Conservation (phyloP, 148 eudicot genomes). For the Mesembryanthemum crystallinum region DNA sequence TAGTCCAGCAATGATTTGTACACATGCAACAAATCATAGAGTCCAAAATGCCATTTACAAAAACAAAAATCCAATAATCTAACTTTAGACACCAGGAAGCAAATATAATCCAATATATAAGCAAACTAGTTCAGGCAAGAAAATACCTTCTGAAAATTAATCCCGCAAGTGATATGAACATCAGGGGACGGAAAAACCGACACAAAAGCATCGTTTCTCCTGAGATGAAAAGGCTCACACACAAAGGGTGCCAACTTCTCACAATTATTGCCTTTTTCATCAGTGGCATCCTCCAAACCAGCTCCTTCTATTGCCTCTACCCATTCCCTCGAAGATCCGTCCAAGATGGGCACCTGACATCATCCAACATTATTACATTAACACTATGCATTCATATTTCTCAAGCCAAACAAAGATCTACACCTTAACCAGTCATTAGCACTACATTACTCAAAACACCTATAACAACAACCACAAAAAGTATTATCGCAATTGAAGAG, state of each 20-base stretch:
- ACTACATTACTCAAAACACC: no score
- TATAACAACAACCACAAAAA: no score
- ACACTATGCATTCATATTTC: not conserved
- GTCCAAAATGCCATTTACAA: not conserved
- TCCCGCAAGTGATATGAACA: slow-evolving; percentile 57
- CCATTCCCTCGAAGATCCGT: slow-evolving; percentile 96
- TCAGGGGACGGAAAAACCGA: slow-evolving; percentile 73
- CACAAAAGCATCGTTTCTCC: slow-evolving; percentile 69
- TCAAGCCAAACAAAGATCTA: not conserved
- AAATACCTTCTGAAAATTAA: slow-evolving; percentile 71
- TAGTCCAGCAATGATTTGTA: not conserved
- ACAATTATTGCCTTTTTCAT: slow-evolving; percentile 45
- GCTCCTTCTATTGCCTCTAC: slow-evolving; percentile 59
- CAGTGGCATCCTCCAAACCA: slow-evolving; percentile 64
- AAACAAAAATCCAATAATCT: not conserved
- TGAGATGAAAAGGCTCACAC: slow-evolving; percentile 52
- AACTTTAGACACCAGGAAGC: not conserved
- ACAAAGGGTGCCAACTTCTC: slow-evolving; percentile 75
- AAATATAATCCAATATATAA: no score
- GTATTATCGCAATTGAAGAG: no score
- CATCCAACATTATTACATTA: not conserved
- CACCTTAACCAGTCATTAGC: not conserved
- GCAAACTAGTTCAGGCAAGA: not conserved
- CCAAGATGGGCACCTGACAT: slow-evolving; percentile 78
- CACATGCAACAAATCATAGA: not conserved